phyloP scores from a whole-genome alignment of 306 rosid species.

The Gynostemma pentaphyllum region DNA sequence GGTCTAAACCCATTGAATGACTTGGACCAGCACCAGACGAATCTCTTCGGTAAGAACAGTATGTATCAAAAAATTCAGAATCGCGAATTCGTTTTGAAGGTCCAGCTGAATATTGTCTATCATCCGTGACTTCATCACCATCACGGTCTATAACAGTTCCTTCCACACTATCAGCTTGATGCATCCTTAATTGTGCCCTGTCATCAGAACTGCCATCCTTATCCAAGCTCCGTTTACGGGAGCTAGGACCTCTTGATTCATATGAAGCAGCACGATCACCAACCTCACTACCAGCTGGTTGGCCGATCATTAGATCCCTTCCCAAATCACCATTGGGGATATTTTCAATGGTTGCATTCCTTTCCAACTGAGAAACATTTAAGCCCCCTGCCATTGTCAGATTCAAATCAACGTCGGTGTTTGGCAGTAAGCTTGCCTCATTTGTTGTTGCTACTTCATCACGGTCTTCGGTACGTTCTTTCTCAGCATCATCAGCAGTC shows the following conservation, averaged over 20 bases:
- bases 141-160: conserved; percentile 98
- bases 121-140: conserved; percentile 90
- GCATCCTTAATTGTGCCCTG: conserved; percentile 55
- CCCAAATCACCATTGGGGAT: conserved; percentile 76
- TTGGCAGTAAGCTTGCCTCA: conserved; percentile 36
- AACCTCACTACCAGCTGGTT: conserved; percentile 94
- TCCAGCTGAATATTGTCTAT: conserved; percentile 80
- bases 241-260: conserved; percentile 98
- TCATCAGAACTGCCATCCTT: conserved; percentile 82
- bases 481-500: conserved; percentile 69
- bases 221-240: conserved; percentile 84
- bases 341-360: conserved; percentile 54
- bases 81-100: conserved; percentile 91
- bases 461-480: conserved; percentile 87
- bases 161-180: conserved; percentile 95
- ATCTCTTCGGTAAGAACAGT: conserved; percentile 66
- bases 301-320: conserved; percentile 94
- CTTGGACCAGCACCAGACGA: conserved; percentile 93
- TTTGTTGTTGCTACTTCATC: conserved; percentile 90
- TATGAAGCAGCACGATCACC: conserved; percentile 94
- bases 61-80: conserved; percentile 57
- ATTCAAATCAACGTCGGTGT: conserved; percentile 69
- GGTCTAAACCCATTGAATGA: conserved; percentile 73
- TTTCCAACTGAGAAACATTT: conserved; percentile 44
- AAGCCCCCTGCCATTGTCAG: conserved; percentile 86